Evolutionary conservation across 331 rosid genomes (phyloP), one percentile per base, ranked within the genome.

Genomic region (Quercus phellos): DNA sequence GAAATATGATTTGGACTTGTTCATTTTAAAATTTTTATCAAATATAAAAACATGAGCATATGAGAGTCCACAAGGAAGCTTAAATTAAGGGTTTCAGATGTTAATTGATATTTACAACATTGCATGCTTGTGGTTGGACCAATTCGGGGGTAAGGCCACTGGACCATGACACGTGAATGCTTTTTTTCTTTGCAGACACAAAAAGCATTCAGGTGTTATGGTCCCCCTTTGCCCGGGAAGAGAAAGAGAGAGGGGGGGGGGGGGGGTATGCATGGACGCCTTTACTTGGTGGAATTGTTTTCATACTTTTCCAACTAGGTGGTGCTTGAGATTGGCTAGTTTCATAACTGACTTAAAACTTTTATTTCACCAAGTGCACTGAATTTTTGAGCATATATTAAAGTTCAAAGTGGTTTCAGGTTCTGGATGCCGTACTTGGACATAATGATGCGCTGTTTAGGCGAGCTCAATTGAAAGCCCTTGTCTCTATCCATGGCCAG

Each of bases 401-500:
- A 46, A 22, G 26, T 22, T 58, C 22, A 22, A 58, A 4, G 64
- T 58, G 29, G 35, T 73, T 87, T 74, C 92, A 92, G 99, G 85
- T 94, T 80, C 83, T 94, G 76, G 99, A 94, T 67, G 77, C 80
- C 51, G 77, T 90, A 70, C 88, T 92, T 75, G 98, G 99, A 56
- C 99, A 94, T 73, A 90, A 94, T 73, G 97, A 92, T 58, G 99
- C 96, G 13, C 83, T 94, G 61, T 92, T 92, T 81, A 87, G 97
- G 84, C 91, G 99, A 60, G 94, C 99, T 76, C 98, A 94, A 78
- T 80, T 94, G 76, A 94, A 94, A 86, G 99, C 88, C 78, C 97
- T 94, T 63, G 98, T 94, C 76, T 85, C 92, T 89, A 94, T 94
- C 74, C 99, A 94, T 76, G 10, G 98, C 82, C 85, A 82, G 83